Percentiles rank a stretch among this genome's conserved stretches.
Conservation (phyloP, 306 rosid genomes). For the Cotoneaster glaucophyllus region DNA sequence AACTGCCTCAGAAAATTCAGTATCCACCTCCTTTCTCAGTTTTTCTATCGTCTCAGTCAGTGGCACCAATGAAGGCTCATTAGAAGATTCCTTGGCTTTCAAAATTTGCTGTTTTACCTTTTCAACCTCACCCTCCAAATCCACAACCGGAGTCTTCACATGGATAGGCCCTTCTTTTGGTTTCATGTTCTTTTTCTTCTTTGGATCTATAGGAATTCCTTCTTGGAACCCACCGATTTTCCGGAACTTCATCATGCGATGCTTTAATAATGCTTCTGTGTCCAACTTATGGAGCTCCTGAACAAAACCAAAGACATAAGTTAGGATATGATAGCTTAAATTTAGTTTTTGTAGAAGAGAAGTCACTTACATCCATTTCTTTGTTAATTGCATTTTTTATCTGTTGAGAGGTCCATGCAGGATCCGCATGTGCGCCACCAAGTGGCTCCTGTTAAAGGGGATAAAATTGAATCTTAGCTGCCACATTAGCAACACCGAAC, state of each 20-base stretch:
- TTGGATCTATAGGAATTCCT: slow-evolving; percentile 68
- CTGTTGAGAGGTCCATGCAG: slow-evolving; percentile 79
- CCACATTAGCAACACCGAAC: background rate
- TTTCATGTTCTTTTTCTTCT: slow-evolving; percentile 59
- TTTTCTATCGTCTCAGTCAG: slow-evolving; percentile 50
- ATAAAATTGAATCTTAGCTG: slow-evolving; percentile 9
- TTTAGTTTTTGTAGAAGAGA: slow-evolving; percentile 17
- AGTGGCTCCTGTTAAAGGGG: slow-evolving; percentile 69
- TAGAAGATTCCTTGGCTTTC: slow-evolving; percentile 42
- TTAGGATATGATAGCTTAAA: slow-evolving; percentile 6
- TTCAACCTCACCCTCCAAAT: slow-evolving; percentile 47
- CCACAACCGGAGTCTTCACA: slow-evolving; percentile 30
- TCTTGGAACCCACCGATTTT: slow-evolving; percentile 76
- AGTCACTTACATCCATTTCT: slow-evolving; percentile 74
- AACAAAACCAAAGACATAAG: slow-evolving; percentile 18
- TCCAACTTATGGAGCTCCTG: slow-evolving; percentile 72
- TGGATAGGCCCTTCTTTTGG: slow-evolving; percentile 43
- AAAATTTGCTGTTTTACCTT: slow-evolving; percentile 47
- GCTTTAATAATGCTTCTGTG: slow-evolving; percentile 50
- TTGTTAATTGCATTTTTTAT: slow-evolving; percentile 65
- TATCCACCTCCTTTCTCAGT: slow-evolving; percentile 52
- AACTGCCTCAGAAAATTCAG: slow-evolving; percentile 54
- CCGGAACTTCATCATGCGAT: slow-evolving; percentile 74
- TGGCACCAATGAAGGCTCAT: slow-evolving; percentile 28
- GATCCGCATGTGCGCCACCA: slow-evolving; percentile 92